A percentile compares a stretch with the other conserved stretches of the same genome.
phyloP scores from a whole-genome alignment of 345 rosid species.

The Arabidopsis arenosa region DNA sequence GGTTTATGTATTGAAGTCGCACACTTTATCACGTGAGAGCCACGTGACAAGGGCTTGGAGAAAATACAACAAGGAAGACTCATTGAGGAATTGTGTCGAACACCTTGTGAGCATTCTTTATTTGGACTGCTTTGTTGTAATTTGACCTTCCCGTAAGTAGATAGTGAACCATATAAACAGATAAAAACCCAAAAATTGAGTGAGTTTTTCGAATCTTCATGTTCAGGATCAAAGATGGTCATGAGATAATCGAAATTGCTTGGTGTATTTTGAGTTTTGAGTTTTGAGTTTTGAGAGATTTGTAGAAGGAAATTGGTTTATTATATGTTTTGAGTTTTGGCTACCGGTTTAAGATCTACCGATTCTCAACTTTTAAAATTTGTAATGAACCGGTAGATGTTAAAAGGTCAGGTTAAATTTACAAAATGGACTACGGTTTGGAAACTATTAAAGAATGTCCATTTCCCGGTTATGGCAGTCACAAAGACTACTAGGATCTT shows the following conservation, averaged over 20 bases:
- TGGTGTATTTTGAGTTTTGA: not conserved
- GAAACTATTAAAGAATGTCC: not conserved
- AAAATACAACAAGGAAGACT: not conserved
- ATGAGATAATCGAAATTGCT: no score
- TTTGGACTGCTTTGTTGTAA: not conserved
- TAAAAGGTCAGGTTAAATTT: no score
- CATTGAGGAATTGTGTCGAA: conserved; percentile 8
- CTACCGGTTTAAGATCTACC: not conserved
- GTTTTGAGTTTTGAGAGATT: not conserved
- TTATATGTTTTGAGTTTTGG: not conserved
- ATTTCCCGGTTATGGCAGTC: conserved; percentile 53
- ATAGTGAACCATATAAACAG: not conserved
- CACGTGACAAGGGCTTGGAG: not conserved
- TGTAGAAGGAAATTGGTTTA: not conserved
- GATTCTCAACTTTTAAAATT: no score
- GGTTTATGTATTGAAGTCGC: not conserved
- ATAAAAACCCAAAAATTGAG: not conserved
- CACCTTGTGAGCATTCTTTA: conserved; percentile 13
- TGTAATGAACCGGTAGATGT: no score
- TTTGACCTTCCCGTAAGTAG: not conserved
- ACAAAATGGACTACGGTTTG: not conserved
- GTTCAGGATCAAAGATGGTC: not conserved
- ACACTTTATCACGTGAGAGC: conserved; percentile 1
- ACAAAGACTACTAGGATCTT: not conserved
- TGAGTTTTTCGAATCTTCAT: not conserved